Percentiles rank a stretch among this genome's conserved stretches.
Conservation (phyloP, 176 grass and related monocot genomes). For the Oryza australiensis region DNA sequence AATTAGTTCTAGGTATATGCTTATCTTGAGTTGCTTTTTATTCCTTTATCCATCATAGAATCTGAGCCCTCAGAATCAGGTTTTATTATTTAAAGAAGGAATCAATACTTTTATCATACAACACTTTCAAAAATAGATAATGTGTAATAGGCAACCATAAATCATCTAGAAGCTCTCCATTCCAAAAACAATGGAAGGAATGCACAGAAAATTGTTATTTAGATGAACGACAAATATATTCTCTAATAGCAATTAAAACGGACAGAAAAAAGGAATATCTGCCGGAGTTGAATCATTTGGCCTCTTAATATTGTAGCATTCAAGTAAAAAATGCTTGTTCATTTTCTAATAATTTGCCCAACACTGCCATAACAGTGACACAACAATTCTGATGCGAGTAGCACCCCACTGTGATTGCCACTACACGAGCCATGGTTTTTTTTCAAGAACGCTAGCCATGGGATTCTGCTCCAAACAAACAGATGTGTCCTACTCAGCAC, state of each 20-base stretch:
- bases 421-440: conserved; percentile 31
- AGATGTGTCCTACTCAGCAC: conserved; percentile 31
- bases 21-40: conserved; percentile 22
- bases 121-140: conserved; percentile 1
- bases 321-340: neutral
- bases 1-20: conserved; percentile 35
- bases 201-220: conserved; percentile 4
- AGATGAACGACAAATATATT: neutral
- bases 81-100: conserved; percentile 4
- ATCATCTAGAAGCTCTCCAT: neutral
- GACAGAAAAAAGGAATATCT: neutral
- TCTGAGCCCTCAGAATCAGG: neutral
- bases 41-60: conserved; percentile 21
- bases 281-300: neutral
- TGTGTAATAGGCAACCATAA: neutral
- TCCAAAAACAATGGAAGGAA: neutral
- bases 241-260: neutral
- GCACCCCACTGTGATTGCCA: conserved; percentile 34
- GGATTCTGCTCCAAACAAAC: conserved; percentile 36
- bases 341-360: conserved; percentile 20
- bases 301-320: neutral
- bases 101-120: neutral
- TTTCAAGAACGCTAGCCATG: conserved; percentile 16
- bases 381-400: conserved; percentile 7
- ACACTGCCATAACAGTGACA: neutral